A percentile compares a stretch with the other conserved stretches of the same genome.
phyloP scores from a whole-genome alignment of 768 basidiomycete species.

The Termitomyces eurrhizus region DNA sequence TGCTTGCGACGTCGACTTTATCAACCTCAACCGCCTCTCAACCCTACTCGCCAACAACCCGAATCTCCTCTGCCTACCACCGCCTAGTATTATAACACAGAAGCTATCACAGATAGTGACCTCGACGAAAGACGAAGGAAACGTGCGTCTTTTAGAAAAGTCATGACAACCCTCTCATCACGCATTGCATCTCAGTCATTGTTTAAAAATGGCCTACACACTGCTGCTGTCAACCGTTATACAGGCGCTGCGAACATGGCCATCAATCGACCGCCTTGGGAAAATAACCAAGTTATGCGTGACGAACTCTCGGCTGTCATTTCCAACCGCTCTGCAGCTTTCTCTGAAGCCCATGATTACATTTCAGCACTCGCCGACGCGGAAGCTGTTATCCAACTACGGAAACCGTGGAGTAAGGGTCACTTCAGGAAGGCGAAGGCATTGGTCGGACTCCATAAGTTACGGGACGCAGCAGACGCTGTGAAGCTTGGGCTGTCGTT shows the following conservation, averaged over 20 bases:
- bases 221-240: slow-evolving; percentile 59
- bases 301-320: slow-evolving; percentile 90
- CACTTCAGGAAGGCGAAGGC: slow-evolving; percentile 95
- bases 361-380: slow-evolving; percentile 84
- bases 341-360: slow-evolving; percentile 71
- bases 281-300: slow-evolving; percentile 72
- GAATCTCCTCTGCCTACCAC: slow-evolving; percentile 74
- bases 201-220: slow-evolving; percentile 73
- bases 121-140: slow-evolving; percentile 89
- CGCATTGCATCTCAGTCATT: slow-evolving; percentile 47
- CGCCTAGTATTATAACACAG: slow-evolving; percentile 70
- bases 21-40: slow-evolving; percentile 71
- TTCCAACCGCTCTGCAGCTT: slow-evolving; percentile 90
- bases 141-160: slow-evolving; percentile 51
- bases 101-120: slow-evolving; percentile 74
- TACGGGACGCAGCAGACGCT: slow-evolving; percentile 78
- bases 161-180: slow-evolving; percentile 8
- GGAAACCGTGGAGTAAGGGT: slow-evolving; percentile 90
- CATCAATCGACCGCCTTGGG: slow-evolving; percentile 84
- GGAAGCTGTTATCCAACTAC: slow-evolving; percentile 81
- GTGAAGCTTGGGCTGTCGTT: slow-evolving; percentile 81
- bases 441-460: slow-evolving; percentile 62
- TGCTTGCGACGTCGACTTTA: slow-evolving; percentile 71
- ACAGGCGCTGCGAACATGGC: slow-evolving; percentile 74
- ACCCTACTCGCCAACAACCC: slow-evolving; percentile 67